phyloP scores from a whole-genome alignment of 2,329 filamentous ascomycete genomes.

The Xylariaceae sp. region DNA sequence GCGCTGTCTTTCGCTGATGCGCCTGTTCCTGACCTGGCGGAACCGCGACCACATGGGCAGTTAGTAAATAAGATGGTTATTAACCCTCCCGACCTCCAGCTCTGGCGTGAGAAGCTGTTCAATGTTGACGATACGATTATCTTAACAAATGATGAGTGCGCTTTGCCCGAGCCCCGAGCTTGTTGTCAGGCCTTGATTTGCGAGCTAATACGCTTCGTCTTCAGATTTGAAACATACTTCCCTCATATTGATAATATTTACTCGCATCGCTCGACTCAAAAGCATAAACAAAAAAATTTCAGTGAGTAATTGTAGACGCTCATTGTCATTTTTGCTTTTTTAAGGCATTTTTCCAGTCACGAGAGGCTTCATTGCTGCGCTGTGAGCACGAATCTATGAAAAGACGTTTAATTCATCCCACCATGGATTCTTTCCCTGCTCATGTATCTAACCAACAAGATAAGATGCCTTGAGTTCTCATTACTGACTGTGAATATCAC shows the following conservation, averaged over 20 bases:
- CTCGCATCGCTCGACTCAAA: constrained; percentile 75
- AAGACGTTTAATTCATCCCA: background rate
- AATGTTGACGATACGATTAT: constrained; percentile 68
- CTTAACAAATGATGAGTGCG: constrained; percentile 65
- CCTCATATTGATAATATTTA: constrained; percentile 81
- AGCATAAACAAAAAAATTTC: constrained; percentile 76
- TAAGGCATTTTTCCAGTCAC: background rate
- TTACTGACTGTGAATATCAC: constrained; percentile 1
- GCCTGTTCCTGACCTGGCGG: constrained; percentile 32
- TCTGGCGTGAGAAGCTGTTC: constrained; percentile 69
- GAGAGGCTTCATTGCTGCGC: background rate
- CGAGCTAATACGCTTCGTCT: constrained; percentile 16
- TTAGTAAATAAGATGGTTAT: constrained; percentile 53
- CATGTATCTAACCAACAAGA: background rate
- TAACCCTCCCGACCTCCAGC: constrained; percentile 60
- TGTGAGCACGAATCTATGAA: background rate
- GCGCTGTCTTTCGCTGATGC: constrained; percentile 20
- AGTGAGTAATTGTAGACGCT: constrained; percentile 22
- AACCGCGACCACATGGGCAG: constrained; percentile 45
- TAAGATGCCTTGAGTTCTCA: background rate
- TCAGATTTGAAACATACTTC: constrained; percentile 72
- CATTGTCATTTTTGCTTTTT: background rate
- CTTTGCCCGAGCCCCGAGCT: background rate
- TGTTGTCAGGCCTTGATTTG: background rate
- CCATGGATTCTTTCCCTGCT: background rate